Evolutionary conservation across 768 basidiomycete species (phyloP).

Genomic region (Udeniomyces megalosporus): DNA sequence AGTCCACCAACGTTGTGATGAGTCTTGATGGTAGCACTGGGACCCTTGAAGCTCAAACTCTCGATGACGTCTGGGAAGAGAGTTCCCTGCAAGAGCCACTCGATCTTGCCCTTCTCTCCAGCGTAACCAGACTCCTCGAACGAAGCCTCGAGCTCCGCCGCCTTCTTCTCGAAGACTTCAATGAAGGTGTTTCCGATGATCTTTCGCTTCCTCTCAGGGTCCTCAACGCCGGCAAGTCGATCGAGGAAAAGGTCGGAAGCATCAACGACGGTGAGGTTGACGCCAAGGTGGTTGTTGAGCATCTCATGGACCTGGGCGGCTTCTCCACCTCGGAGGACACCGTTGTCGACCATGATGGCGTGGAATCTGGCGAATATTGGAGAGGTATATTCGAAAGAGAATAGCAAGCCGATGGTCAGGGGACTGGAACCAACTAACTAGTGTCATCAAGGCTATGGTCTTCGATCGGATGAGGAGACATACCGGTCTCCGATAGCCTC

Average conservation of each 20-base stretch:
- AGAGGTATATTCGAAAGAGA: neutral
- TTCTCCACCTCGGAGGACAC: slow-evolving; percentile 83
- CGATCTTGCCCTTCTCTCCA: slow-evolving; percentile 66
- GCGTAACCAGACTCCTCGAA: slow-evolving; percentile 52
- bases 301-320: slow-evolving; percentile 78
- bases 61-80: slow-evolving; percentile 99
- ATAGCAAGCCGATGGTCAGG: too few relatives aligned
- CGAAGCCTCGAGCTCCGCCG: slow-evolving; percentile 64
- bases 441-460: neutral
- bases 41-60: slow-evolving; percentile 97
- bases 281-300: slow-evolving; percentile 82
- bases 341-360: slow-evolving; percentile 99
- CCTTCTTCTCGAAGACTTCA: slow-evolving; percentile 91
- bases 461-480: slow-evolving; percentile 18
- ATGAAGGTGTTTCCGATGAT: slow-evolving; percentile 99
- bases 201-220: slow-evolving; percentile 92
- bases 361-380: slow-evolving; percentile 53
- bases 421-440: neutral
- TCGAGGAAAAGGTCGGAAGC: slow-evolving; percentile 85
- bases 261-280: slow-evolving; percentile 90
- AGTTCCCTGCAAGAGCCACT: slow-evolving; percentile 94
- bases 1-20: slow-evolving; percentile 98
- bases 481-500: slow-evolving; percentile 96
- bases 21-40: slow-evolving; percentile 97
- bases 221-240: slow-evolving; percentile 75